phyloP scores from a whole-genome alignment of 2,329 filamentous ascomycete genomes.

The Catunica adiposa region DNA sequence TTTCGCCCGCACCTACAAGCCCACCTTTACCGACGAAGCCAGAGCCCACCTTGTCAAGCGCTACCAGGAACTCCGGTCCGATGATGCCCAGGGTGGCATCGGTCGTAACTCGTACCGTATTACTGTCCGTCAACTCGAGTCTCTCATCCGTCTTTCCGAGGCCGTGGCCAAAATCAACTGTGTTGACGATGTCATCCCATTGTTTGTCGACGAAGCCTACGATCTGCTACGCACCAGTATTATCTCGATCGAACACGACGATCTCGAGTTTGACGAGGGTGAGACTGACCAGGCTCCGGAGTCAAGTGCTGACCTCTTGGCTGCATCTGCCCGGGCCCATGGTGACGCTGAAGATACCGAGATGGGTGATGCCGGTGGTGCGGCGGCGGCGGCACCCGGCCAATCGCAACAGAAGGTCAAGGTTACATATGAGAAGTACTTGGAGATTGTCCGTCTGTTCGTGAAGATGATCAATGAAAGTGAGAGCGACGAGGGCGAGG shows the following conservation, averaged over 20 bases:
- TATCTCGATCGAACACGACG: constrained; percentile 94
- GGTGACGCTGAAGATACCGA: constrained; percentile 21
- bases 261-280: constrained; percentile 77
- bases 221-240: constrained; percentile 86
- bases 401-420: constrained; percentile 53
- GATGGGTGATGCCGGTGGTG: constrained; percentile 20
- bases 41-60: constrained; percentile 72
- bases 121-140: constrained; percentile 89
- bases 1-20: constrained; percentile 86
- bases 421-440: constrained; percentile 91
- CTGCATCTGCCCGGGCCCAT: constrained; percentile 33
- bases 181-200: constrained; percentile 69
- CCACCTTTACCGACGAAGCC: constrained; percentile 77
- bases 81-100: constrained; percentile 86
- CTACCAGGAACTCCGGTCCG: constrained; percentile 87
- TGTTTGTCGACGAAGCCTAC: constrained; percentile 83
- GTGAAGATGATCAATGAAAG: constrained; percentile 73
- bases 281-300: constrained; percentile 7
- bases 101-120: constrained; percentile 95
- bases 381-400: constrained; percentile 25
- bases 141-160: constrained; percentile 85
- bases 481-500: constrained; percentile 58
- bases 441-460: constrained; percentile 72
- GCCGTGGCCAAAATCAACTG: constrained; percentile 98
- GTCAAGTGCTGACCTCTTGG: constrained; percentile 17